phyloP scores from a whole-genome alignment of 2,329 filamentous ascomycete species.

The Paraphaeosphaeria sporulosa region DNA sequence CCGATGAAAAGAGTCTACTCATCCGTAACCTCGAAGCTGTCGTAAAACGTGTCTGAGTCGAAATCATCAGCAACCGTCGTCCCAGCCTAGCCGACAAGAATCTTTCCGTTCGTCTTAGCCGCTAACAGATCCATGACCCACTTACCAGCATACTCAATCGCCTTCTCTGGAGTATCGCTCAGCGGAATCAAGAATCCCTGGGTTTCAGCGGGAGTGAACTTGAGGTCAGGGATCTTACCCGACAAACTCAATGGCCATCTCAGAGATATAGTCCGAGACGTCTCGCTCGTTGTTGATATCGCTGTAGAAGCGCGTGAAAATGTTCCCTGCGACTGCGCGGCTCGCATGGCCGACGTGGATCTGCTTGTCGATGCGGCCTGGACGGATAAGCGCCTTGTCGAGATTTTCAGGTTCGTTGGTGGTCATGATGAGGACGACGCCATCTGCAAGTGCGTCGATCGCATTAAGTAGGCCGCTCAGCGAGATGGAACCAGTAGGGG shows the following conservation, averaged over 20 bases:
- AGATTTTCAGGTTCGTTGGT: constrained; percentile 78
- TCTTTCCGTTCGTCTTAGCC: neutral
- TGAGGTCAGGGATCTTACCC: constrained; percentile 53
- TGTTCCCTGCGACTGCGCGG: constrained; percentile 49
- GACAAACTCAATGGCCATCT: constrained; percentile 56
- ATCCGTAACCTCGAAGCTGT: too few species aligned
- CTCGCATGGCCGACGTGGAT: constrained; percentile 64
- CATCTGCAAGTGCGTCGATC: constrained; percentile 83
- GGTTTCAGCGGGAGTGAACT: constrained; percentile 61
- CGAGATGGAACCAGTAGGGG: constrained; percentile 62
- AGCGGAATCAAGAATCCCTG: constrained; percentile 61
- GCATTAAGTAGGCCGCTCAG: constrained; percentile 82
- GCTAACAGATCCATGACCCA: constrained; percentile 43
- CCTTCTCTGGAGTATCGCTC: constrained; percentile 57
- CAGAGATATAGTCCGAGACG: constrained; percentile 37
- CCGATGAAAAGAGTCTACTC: too few species aligned
- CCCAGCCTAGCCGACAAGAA: neutral
- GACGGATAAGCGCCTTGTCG: constrained; percentile 75
- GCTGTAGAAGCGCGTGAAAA: constrained; percentile 53
- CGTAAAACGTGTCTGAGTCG: too few species aligned
- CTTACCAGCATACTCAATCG: constrained; percentile 51
- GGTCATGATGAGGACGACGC: constrained; percentile 81
- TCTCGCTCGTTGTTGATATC: constrained; percentile 14
- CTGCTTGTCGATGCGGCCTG: constrained; percentile 74
- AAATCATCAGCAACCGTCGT: too few species aligned